Evolutionary conservation across 83 land plant genomes (phyloP), one percentile per base, ranked within the genome.

Genomic region (Diphasiastrum complanatum): DNA sequence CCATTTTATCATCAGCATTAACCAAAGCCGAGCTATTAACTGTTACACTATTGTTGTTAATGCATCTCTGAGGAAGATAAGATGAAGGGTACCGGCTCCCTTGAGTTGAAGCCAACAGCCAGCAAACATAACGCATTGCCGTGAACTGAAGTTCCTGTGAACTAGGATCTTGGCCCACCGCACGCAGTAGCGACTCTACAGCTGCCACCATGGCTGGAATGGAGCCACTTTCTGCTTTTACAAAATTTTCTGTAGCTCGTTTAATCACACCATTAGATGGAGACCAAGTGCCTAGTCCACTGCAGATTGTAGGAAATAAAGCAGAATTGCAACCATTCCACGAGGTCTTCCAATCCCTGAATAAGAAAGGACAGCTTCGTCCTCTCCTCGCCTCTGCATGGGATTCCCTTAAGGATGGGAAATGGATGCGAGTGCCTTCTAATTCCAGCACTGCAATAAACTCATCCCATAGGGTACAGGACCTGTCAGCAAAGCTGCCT

Each of bases 71-170:
- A 5, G 52, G 52, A 5, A 5, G 8, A 49, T 49, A 22, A 49
- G 19, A 49, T 14, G 8, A n/a, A 49, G 58, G 37, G 16, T 65
- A 73, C 30, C 71, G 47, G 49, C 63, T 76, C 8, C 70, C 63
- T 50, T 40, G 72, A 26, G 82, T 74, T 26, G 89, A 84, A 22
- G 75, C 67, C 66, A 77, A 68, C 28, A 88, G 73, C 95, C 95
- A 88, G 27, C 72, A 60, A 25, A 82, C 80, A 69, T 73, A 88
- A 33, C 84, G 80, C 6, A 32, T 20, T 20, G 95, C 75, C 28
- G 95, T 85, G 35, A 66, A 74, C 20, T 57, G 62, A 20, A 88
- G 84, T 50, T 78, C 84, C 34, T 67, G 71, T 51, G 82, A 72
- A 20, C 25, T 63, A 18, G 78, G 78, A 59, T 82, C 82, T 66